Conservation (phyloP, 495 filamentous ascomycete species). For the Trichoderma asperelloides region DNA sequence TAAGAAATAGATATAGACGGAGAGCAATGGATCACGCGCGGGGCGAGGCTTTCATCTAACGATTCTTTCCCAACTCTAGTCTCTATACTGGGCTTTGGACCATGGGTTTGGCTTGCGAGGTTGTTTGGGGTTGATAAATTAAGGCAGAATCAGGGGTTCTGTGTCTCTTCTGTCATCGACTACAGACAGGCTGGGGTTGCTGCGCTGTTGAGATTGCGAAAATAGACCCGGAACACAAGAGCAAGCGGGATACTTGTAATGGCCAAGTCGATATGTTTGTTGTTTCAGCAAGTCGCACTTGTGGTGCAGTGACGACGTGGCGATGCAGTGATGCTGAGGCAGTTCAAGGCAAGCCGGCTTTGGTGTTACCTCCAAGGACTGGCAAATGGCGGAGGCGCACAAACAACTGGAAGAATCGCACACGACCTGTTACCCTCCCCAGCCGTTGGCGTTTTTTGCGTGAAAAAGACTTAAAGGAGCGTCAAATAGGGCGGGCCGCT, state of each 20-base stretch:
- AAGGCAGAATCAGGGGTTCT: not conserved
- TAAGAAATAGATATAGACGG: not conserved
- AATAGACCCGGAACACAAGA: not conserved
- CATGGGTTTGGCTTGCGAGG: not conserved
- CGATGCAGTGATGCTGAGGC: not conserved
- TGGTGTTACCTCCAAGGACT: not conserved
- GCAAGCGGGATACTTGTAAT: not conserved
- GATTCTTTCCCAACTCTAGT: not conserved
- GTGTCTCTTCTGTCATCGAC: not conserved
- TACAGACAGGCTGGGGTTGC: not conserved
- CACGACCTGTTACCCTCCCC: slow-evolving; percentile 4
- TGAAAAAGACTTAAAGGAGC: not conserved
- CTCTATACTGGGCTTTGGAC: not conserved
- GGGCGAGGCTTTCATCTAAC: not conserved
- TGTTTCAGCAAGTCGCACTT: not conserved
- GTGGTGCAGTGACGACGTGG: not conserved
- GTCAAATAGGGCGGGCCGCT: slow-evolving; percentile 4
- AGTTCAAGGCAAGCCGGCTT: no score
- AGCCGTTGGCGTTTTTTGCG: not conserved
- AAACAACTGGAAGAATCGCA: not conserved
- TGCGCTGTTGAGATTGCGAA: not conserved
- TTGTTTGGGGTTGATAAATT: not conserved
- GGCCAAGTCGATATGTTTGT: not conserved
- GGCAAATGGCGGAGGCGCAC: not conserved
- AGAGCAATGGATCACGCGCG: not conserved